Evolutionary conservation across 805 yeast species (phyloP).

Genomic region (Lipomyces spencermartinsiae): DNA sequence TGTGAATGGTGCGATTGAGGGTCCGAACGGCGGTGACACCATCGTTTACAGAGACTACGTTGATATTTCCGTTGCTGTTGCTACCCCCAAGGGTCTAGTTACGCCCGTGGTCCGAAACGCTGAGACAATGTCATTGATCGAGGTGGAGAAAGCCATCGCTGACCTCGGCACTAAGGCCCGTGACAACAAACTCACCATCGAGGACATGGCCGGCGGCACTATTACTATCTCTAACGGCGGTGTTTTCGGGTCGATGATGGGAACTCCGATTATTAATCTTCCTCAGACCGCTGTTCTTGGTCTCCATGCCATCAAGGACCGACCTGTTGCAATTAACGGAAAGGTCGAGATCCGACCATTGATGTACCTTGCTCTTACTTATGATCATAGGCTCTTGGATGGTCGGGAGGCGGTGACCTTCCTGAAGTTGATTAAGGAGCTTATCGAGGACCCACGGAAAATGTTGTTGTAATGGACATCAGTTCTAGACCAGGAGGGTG

Average conservation of each 20-base stretch:
- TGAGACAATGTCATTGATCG: conserved; percentile 85
- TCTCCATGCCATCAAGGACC: conserved; percentile 95
- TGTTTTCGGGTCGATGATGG: conserved; percentile 95
- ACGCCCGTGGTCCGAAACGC: conserved; percentile 98
- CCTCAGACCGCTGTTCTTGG: conserved; percentile 99
- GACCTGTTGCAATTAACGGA: conserved; percentile 96
- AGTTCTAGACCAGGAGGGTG: neutral
- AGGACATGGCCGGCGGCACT: conserved; percentile 99
- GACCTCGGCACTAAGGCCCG: conserved; percentile 90
- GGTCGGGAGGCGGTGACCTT: conserved; percentile 99
- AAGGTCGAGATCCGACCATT: conserved; percentile 96
- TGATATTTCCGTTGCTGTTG: conserved; percentile 95
- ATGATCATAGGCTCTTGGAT: conserved; percentile 96
- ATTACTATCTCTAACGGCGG: conserved; percentile 99
- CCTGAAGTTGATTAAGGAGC: conserved; percentile 94
- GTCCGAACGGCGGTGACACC: conserved; percentile 72
- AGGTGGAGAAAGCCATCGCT: conserved; percentile 85
- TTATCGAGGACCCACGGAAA: conserved; percentile 98
- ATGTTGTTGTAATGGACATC: conserved; percentile 66
- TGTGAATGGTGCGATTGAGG: conserved; percentile 92
- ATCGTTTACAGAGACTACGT: conserved; percentile 95
- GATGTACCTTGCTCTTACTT: conserved; percentile 99
- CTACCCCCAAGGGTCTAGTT: conserved; percentile 98
- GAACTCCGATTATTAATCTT: conserved; percentile 97
- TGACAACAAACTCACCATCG: conserved; percentile 93